phyloP scores from a whole-genome alignment of 495 filamentous ascomycete genomes.

The Neurospora sp. region DNA sequence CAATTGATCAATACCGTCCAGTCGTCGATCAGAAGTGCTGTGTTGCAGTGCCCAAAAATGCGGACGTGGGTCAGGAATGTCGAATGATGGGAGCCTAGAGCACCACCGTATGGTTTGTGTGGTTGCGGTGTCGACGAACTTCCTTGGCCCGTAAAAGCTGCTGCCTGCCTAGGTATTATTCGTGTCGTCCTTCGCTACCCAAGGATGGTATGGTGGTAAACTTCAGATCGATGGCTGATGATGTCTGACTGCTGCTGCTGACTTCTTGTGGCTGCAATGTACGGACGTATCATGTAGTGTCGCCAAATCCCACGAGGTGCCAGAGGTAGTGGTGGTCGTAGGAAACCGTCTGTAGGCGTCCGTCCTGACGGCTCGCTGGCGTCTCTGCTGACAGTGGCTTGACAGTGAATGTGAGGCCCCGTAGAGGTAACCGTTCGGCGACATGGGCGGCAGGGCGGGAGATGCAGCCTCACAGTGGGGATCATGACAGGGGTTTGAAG shows the following conservation, averaged over 20 bases:
- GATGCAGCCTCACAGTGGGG: neutral
- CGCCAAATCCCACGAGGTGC: neutral
- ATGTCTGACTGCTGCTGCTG: neutral
- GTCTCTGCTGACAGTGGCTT: neutral
- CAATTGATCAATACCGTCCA: neutral
- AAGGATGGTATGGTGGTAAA: neutral
- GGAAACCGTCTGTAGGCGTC: neutral
- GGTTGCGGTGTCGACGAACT: neutral
- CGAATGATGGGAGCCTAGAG: neutral
- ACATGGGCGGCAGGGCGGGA: neutral
- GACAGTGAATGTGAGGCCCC: neutral
- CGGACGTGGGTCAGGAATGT: neutral
- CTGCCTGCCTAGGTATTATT: neutral
- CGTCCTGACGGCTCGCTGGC: neutral
- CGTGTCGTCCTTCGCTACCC: neutral
- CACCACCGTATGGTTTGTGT: neutral
- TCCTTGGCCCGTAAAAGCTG: neutral
- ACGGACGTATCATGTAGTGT: neutral
- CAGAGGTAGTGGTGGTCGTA: neutral
- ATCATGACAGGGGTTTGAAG: neutral
- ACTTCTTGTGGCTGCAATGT: neutral
- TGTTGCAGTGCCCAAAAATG: neutral
- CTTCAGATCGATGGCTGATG: neutral
- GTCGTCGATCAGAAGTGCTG: neutral
- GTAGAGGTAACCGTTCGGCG: neutral